Percentiles rank a stretch among this genome's conserved stretches.
phyloP scores from a whole-genome alignment of 2,329 filamentous ascomycete genomes.

The Zasmidium cellare region DNA sequence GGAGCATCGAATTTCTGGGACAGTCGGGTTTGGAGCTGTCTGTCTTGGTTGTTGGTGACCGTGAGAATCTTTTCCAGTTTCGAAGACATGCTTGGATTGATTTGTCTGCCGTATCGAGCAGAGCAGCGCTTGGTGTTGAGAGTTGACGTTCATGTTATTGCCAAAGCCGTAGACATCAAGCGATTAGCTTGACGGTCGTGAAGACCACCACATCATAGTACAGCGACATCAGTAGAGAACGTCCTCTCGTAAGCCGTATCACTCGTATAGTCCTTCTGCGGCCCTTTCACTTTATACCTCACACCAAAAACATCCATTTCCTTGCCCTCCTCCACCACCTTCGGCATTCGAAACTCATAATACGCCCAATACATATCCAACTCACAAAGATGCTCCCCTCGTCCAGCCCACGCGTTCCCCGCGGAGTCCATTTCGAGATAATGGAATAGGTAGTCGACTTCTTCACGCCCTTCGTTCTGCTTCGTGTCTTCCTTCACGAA shows the following conservation, averaged over 20 bases:
- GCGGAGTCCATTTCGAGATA: slow-evolving; percentile 61
- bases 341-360: slow-evolving; percentile 60
- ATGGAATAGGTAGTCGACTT: slow-evolving; percentile 74
- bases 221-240: slow-evolving; percentile 15
- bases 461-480: slow-evolving; percentile 38
- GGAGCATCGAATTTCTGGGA: background rate
- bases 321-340: slow-evolving; percentile 23
- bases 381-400: slow-evolving; percentile 68
- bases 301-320: slow-evolving; percentile 37
- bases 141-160: background rate
- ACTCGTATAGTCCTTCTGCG: slow-evolving; percentile 39
- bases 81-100: background rate
- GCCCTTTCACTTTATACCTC: slow-evolving; percentile 39
- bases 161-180: too few relatives aligned
- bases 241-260: slow-evolving; percentile 38
- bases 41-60: background rate
- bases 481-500: slow-evolving; percentile 68
- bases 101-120: background rate
- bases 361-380: slow-evolving; percentile 70
- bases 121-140: background rate
- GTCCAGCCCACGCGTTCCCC: slow-evolving; percentile 57
- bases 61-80: slow-evolving; percentile 2
- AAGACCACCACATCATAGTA: slow-evolving; percentile 8
- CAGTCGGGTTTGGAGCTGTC: background rate
- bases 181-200: background rate